Evolutionary conservation across 176 grass and related monocot genomes (phyloP).

Genomic region (Phragmites australis): DNA sequence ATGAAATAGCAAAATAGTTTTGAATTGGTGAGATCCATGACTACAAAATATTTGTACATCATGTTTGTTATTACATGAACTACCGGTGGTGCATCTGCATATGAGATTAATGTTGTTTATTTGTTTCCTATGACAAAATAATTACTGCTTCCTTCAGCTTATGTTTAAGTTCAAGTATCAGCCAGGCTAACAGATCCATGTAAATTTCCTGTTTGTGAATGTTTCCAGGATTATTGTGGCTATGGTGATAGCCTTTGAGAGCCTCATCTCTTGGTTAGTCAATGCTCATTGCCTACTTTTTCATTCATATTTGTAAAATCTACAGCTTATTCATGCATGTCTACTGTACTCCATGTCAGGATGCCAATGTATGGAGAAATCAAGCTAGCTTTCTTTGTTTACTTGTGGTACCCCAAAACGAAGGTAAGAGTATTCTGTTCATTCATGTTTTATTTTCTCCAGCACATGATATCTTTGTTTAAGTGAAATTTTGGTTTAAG

Average conservation of each 20-base stretch:
- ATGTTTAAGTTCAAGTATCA: constrained; percentile 1
- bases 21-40: neutral
- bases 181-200: neutral
- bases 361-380: constrained; percentile 94
- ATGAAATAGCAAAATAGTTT: neutral
- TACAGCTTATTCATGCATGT: constrained; percentile 1
- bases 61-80: neutral
- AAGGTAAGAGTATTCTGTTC: constrained; percentile 53
- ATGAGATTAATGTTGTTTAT: neutral
- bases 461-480: neutral
- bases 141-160: neutral
- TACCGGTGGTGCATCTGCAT: neutral
- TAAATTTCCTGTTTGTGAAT: constrained; percentile 37
- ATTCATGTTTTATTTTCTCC: neutral
- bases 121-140: neutral
- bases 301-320: constrained; percentile 12
- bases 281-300: constrained; percentile 21
- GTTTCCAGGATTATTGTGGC: constrained; percentile 88
- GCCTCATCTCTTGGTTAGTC: constrained; percentile 72
- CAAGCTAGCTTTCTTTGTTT: constrained; percentile 94
- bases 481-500: neutral
- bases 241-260: constrained; percentile 71
- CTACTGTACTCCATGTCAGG: constrained; percentile 42
- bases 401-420: constrained; percentile 95
- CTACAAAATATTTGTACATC: neutral